Evolutionary conservation across 371 early-diverging fungal genomes (phyloP).

Genomic region (Gilbertella persicaria): DNA sequence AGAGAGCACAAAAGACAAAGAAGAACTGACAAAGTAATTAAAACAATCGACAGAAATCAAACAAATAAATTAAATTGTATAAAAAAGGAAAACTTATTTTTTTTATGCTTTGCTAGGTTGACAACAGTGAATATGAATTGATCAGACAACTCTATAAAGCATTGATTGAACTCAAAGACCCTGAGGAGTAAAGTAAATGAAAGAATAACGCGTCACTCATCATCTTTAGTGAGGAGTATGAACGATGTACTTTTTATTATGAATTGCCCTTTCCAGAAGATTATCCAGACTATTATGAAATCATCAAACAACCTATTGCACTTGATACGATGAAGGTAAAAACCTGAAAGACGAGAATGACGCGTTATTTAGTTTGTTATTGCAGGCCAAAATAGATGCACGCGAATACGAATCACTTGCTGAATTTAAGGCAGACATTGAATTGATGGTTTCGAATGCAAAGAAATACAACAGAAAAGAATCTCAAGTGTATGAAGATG

Average conservation of each 20-base stretch:
- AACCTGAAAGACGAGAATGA: neutral
- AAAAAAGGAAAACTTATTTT: neutral
- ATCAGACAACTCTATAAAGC: constrained; percentile 31
- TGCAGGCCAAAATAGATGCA: constrained; percentile 50
- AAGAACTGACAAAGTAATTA: constrained; percentile 19
- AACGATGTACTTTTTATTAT: constrained; percentile 67
- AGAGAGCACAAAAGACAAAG: constrained; percentile 33
- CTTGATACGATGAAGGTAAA: constrained; percentile 64
- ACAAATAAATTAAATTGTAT: neutral
- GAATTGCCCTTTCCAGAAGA: constrained; percentile 74
- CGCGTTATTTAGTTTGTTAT: no score
- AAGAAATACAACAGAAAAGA: constrained; percentile 78
- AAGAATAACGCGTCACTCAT: neutral
- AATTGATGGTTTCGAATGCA: constrained; percentile 79
- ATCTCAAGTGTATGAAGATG: constrained; percentile 78
- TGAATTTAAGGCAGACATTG: constrained; percentile 66
- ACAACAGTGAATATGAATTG: constrained; percentile 1
- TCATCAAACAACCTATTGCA: constrained; percentile 86
- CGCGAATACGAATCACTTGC: constrained; percentile 57
- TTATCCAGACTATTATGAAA: constrained; percentile 91
- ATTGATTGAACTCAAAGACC: constrained; percentile 34
- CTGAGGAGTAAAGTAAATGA: constrained; percentile 31
- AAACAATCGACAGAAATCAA: neutral
- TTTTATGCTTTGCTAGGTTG: neutral
- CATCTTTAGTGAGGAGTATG: constrained; percentile 49